phyloP scores from a whole-genome alignment of 495 filamentous ascomycete genomes.

The Lineolata rhizophorae region DNA sequence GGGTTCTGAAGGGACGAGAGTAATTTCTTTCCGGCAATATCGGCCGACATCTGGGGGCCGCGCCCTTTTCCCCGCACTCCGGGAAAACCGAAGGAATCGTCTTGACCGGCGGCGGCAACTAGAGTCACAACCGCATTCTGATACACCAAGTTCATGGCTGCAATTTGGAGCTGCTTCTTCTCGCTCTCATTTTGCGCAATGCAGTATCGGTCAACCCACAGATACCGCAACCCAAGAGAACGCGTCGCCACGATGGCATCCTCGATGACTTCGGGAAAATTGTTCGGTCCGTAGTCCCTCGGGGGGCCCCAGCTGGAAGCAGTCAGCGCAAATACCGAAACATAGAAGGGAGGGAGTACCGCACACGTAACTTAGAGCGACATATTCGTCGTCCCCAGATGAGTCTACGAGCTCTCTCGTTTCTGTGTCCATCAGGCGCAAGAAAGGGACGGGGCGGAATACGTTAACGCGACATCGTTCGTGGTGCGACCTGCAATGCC shows the following conservation, averaged over 20 bases:
- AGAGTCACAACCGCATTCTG: conserved; percentile 9
- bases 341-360: no score
- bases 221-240: conserved; percentile 1
- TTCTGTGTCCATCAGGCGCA: no score
- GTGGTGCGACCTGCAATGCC: no score
- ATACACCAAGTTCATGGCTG: conserved; percentile 16
- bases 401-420: no score
- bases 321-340: no score
- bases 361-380: no score
- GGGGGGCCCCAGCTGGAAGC: no score
- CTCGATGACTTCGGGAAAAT: no score
- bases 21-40: conserved; percentile 6
- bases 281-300: no score
- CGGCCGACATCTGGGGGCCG: conserved; percentile 1
- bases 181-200: neutral
- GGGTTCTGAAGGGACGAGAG: conserved; percentile 5
- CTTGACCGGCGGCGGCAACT: conserved; percentile 14
- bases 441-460: no score
- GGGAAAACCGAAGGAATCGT: conserved; percentile 12
- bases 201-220: conserved; percentile 4
- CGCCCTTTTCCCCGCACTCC: conserved; percentile 8
- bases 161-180: conserved; percentile 12
- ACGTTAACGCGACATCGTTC: no score
- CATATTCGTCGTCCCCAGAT: no score
- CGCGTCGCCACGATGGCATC: conserved; percentile 9